Percentiles rank a stretch among this genome's conserved stretches.
Evolutionary conservation across 2,329 filamentous ascomycete species (phyloP).

Genomic region (Cercospora brassicicola): DNA sequence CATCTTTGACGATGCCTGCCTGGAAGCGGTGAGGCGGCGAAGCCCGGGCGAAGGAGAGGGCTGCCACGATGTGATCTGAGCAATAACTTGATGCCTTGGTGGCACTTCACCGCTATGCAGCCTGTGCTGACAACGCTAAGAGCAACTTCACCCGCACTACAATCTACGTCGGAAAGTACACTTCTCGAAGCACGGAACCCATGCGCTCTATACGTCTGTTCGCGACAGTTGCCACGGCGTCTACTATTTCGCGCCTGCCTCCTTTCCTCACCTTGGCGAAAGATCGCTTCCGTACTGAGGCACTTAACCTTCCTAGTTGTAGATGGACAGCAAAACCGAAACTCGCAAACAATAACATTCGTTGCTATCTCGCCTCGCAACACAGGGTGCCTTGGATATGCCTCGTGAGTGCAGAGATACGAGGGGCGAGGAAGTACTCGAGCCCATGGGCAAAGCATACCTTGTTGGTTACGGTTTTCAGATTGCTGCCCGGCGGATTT

Average conservation of each 20-base stretch:
- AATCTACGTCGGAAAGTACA: background rate
- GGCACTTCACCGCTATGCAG: background rate
- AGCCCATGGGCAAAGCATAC: background rate
- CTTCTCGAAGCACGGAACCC: background rate
- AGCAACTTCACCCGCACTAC: background rate
- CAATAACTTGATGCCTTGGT: background rate
- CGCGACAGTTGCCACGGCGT: background rate
- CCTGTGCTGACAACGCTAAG: background rate
- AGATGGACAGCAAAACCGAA: background rate
- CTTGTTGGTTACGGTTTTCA: background rate
- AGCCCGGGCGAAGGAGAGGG: background rate
- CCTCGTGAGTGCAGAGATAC: background rate
- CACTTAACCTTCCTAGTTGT: background rate
- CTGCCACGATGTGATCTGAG: background rate
- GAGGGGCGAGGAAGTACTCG: background rate
- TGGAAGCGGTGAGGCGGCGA: background rate
- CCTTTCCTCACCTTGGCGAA: too few relatives aligned
- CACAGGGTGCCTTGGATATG: background rate
- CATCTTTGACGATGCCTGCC: background rate
- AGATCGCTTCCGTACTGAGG: background rate
- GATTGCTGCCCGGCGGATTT: slow-evolving; percentile 65
- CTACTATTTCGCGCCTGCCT: background rate
- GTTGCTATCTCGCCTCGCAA: background rate
- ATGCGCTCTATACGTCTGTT: background rate
- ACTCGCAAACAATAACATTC: background rate